A percentile compares a stretch with the other conserved stretches of the same genome.
Evolutionary conservation across 129 eudicot species (phyloP).

Genomic region (Chrysanthemum lavandulifolium): DNA sequence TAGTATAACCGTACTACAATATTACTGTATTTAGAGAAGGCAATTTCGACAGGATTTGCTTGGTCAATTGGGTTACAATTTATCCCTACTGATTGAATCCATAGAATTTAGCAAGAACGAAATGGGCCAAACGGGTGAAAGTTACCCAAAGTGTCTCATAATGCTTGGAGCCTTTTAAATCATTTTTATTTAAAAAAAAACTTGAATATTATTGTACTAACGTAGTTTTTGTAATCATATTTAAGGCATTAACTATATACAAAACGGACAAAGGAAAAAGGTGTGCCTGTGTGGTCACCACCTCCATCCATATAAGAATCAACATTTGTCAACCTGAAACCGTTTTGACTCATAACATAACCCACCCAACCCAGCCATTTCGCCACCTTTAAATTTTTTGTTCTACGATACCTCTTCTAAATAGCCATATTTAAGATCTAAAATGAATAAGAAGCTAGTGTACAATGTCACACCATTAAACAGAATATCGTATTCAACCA

Average conservation of each 20-base stretch:
- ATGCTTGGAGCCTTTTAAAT: neutral
- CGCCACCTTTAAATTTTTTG: neutral
- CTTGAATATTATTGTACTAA: neutral
- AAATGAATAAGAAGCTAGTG: neutral
- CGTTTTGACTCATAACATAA: neutral
- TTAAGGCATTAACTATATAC: neutral
- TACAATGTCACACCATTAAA: constrained; percentile 8
- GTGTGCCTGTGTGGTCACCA: too few relatives aligned
- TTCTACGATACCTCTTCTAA: neutral
- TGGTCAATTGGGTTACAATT: neutral
- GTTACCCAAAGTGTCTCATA: neutral
- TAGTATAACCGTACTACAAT: constrained; percentile 2
- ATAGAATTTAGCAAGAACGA: too few relatives aligned
- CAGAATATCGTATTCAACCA: constrained; percentile 9
- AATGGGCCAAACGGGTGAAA: neutral
- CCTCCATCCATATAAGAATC: neutral
- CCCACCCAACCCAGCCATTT: neutral
- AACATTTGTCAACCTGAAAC: neutral
- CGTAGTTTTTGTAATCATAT: neutral
- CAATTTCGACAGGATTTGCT: neutral
- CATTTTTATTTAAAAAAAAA: neutral
- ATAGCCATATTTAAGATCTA: neutral
- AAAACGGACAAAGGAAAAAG: neutral
- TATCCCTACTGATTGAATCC: neutral
- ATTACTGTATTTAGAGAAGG: neutral